These are phyloP conservation scores for Ambrosiella xylebori DNA, from an alignment of 2,329 filamentous ascomycete species.

Conservation along the genomic window DNA sequence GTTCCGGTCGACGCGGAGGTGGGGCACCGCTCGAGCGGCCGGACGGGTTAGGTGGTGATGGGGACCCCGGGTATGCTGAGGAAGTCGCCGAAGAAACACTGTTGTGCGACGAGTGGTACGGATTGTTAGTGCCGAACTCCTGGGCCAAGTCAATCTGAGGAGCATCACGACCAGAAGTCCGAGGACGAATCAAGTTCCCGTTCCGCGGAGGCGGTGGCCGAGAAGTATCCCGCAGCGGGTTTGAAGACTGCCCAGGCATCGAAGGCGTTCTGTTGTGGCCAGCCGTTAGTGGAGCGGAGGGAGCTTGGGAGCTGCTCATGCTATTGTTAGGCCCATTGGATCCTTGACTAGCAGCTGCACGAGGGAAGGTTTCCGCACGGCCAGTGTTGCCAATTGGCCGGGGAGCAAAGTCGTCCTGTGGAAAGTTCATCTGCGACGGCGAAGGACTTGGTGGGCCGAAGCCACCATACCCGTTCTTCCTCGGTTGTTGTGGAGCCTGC, in stretches of 20 bases:
- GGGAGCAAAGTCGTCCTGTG: conserved; percentile 21
- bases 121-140: conserved; percentile 44
- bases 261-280: conserved; percentile 9
- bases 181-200: conserved; percentile 29
- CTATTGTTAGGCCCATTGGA: background rate
- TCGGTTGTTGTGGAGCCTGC: conserved; percentile 17
- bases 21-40: background rate
- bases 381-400: conserved; percentile 23
- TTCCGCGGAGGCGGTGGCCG: conserved; percentile 33
- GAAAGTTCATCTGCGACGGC: conserved; percentile 13
- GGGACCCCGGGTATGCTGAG: conserved; percentile 22
- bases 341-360: conserved; percentile 19
- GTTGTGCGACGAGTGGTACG: conserved; percentile 35
- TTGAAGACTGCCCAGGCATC: conserved; percentile 18
- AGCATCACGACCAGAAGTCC: conserved; percentile 22
- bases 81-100: conserved; percentile 10
- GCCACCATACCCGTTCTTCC: conserved; percentile 39
- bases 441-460: conserved; percentile 32
- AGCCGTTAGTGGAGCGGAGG: background rate
- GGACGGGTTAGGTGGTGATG: conserved; percentile 7
- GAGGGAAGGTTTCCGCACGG: conserved; percentile 38
- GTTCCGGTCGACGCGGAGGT: background rate
- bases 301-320: background rate
- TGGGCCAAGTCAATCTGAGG: conserved; percentile 37
- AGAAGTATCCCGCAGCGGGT: conserved; percentile 25